Conservation (phyloP, 2,329 filamentous ascomycete genomes). For the Diaporthe humulicola region DNA sequence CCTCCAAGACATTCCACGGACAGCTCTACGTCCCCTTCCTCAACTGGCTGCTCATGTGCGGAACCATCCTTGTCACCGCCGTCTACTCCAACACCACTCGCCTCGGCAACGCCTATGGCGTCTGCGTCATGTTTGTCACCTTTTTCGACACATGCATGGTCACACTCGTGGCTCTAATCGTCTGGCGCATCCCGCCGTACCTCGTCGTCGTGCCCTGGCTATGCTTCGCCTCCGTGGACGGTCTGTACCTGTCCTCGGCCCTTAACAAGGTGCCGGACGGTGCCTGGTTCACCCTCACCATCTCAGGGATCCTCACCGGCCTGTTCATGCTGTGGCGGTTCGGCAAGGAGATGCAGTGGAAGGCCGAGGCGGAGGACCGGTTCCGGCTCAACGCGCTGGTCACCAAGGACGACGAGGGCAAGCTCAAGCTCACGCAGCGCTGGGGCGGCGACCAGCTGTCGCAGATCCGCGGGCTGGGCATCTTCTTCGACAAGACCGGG, state of each 20-base stretch:
- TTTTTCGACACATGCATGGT: conserved; percentile 83
- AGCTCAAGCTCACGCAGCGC: conserved; percentile 50
- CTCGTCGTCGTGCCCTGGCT: conserved; percentile 73
- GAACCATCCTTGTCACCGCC: conserved; percentile 77
- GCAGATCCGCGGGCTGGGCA: conserved; percentile 69
- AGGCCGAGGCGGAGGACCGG: conserved; percentile 73
- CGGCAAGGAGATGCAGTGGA: conserved; percentile 84
- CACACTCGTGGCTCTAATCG: conserved; percentile 76
- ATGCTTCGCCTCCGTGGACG: conserved; percentile 73
- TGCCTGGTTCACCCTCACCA: conserved; percentile 80
- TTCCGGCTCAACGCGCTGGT: conserved; percentile 60
- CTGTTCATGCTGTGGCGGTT: conserved; percentile 81
- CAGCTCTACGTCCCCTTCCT: conserved; percentile 81
- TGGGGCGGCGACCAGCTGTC: conserved; percentile 59
- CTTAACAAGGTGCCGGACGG: conserved; percentile 79
- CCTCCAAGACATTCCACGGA: conserved; percentile 76
- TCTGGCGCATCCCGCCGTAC: conserved; percentile 74
- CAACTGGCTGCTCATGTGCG: conserved; percentile 82
- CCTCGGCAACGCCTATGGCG: conserved; percentile 79
- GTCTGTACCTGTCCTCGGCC: conserved; percentile 76
- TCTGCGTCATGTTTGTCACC: conserved; percentile 83
- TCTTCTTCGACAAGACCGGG: conserved; percentile 84
- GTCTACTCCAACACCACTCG: conserved; percentile 79
- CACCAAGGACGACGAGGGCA: conserved; percentile 42
- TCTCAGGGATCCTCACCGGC: conserved; percentile 71